Evolutionary conservation across 169 alveolate species (phyloP).

Genomic region (Plasmodium chabaudi): DNA sequence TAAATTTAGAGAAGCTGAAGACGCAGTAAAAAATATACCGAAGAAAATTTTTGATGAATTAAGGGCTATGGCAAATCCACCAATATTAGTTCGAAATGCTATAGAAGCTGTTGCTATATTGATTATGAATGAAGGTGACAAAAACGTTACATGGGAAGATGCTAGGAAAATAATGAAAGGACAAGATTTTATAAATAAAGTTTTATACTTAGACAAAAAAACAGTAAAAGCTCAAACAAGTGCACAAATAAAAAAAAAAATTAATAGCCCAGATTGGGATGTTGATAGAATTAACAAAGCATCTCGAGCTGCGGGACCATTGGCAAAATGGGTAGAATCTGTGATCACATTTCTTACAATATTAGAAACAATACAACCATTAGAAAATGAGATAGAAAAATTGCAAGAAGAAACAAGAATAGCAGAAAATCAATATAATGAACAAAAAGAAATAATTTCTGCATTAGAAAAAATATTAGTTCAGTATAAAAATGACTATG

Average conservation of each 20-base stretch:
- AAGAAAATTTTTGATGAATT: constrained; percentile 91
- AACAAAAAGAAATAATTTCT: constrained; percentile 83
- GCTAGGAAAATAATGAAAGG: constrained; percentile 91
- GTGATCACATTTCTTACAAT: constrained; percentile 91
- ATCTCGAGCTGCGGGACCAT: constrained; percentile 98
- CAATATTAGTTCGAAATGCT: constrained; percentile 94
- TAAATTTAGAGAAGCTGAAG: constrained; percentile 94
- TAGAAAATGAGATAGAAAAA: constrained; percentile 93
- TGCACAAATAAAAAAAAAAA: constrained; percentile 82
- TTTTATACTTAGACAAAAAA: constrained; percentile 90
- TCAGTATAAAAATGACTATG: constrained; percentile 95
- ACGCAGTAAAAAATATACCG: constrained; percentile 93
- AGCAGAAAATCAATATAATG: constrained; percentile 90
- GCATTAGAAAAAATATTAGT: constrained; percentile 92
- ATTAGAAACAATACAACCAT: constrained; percentile 94
- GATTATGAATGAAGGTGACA: constrained; percentile 87
- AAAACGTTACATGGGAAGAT: constrained; percentile 95
- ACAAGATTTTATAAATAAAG: constrained; percentile 92
- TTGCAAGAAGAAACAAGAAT: constrained; percentile 90
- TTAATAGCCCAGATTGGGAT: constrained; percentile 93
- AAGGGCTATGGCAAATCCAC: constrained; percentile 95
- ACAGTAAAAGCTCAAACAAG: constrained; percentile 86
- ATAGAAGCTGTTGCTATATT: constrained; percentile 95
- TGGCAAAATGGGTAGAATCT: constrained; percentile 96
- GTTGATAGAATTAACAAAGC: constrained; percentile 94